These are phyloP conservation scores for Starmerella vaccinii DNA, from an alignment of 805 yeast species.

Conservation along the genomic window DNA sequence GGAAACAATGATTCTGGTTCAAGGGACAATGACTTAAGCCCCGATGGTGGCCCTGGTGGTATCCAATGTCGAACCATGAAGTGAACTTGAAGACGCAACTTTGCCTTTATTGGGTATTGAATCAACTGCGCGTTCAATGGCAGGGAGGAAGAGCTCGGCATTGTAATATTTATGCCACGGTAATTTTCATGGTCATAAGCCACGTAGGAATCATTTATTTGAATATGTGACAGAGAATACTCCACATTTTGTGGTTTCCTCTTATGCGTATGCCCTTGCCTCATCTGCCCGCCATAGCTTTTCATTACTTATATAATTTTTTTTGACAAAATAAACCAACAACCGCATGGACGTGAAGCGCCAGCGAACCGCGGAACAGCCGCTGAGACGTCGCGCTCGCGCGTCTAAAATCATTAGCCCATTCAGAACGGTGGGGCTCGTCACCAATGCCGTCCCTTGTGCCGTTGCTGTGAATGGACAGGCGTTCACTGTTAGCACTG, in stretches of 20 bases:
- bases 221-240: no score
- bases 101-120: no score
- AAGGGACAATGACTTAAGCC: no score
- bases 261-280: not conserved
- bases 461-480: constrained; percentile 82
- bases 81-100: no score
- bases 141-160: no score
- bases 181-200: no score
- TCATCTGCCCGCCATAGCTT: not conserved
- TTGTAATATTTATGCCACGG: no score
- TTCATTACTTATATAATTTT: constrained; percentile 12
- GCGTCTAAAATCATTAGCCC: constrained; percentile 19
- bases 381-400: not conserved
- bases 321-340: not conserved
- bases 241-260: not conserved
- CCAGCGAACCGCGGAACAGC: not conserved
- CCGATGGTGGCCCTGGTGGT: no score
- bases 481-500: constrained; percentile 76
- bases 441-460: constrained; percentile 77
- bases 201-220: no score
- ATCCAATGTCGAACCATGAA: no score
- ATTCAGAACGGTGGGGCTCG: constrained; percentile 53
- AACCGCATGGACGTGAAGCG: constrained; percentile 11
- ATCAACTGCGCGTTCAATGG: no score
- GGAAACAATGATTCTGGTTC: no score